These are phyloP conservation scores for Amborella trichopoda DNA, from an alignment of 164 flowering plant species.

Conservation along the genomic window DNA sequence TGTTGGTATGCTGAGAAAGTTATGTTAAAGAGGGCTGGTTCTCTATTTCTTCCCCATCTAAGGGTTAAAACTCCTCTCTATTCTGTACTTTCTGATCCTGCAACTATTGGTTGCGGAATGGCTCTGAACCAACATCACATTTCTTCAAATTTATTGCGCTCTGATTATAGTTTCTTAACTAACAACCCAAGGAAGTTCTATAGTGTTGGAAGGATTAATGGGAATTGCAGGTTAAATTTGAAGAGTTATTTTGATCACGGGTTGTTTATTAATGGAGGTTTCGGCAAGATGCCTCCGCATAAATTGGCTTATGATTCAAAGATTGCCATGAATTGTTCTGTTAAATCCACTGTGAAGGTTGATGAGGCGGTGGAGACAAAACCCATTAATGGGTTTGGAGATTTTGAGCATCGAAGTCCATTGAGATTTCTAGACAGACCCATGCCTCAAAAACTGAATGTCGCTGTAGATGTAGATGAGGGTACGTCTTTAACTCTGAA, in stretches of 20 bases:
- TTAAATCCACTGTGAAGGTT: not conserved
- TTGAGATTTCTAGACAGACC: conserved; percentile 17
- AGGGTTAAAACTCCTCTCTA: no score
- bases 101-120: conserved; percentile 13
- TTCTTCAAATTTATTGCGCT: conserved; percentile 1
- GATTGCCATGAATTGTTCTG: no score
- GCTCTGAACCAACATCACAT: conserved; percentile 10
- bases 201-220: no score
- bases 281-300: no score
- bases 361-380: conserved; percentile 8
- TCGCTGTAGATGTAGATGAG: conserved; percentile 88
- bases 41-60: conserved; percentile 6
- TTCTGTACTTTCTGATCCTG: no score
- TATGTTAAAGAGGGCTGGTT: conserved; percentile 21
- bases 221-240: conserved; percentile 14
- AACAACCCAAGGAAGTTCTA: no score
- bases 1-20: conserved; percentile 14
- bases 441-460: conserved; percentile 36
- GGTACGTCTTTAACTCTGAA: no score
- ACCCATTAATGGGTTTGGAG: conserved; percentile 12
- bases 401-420: conserved; percentile 22
- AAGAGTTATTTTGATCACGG: conserved; percentile 20
- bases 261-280: no score
- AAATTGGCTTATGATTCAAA: conserved; percentile 23
- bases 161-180: no score